Base-by-base conservation (phyloP, 2,329 filamentous ascomycete species). In the Alternaria sp. region DNA sequence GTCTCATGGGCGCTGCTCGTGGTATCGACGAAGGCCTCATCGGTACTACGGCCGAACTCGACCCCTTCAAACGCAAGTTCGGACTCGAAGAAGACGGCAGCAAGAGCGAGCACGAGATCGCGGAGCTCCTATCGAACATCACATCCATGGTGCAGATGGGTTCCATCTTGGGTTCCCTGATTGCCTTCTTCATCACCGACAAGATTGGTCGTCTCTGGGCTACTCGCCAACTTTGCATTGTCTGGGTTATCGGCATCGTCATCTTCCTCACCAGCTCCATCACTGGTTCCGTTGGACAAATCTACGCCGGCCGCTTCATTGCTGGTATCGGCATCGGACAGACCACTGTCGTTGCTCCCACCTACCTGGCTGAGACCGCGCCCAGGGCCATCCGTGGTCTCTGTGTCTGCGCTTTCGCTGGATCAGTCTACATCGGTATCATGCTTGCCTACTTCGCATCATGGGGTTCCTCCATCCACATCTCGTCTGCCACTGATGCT, bases 21-120 rank as follows among this genome's bases (percentile, higher is more conserved):
- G 92, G 92, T 70, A 80, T 93, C n/a, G 92, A 95, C 67, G 92
- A 95, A 79, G 92, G 92, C 63, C 84, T 95, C 62, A 93, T 93
- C 67, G 88, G 86, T 9, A 91, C 90, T 1, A 90, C 90, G 13
- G 89, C 77, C 3, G 73, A 77, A 45, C 72, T 80, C 11, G 51
- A 66, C 1, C 79, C 79, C 3, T 81, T 81, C 65, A 70, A 66
- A 43, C 69, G 69, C 40, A 78, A 78, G 58, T 81, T 79, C 50
- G 78, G 79, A n/a, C 73, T 81, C 7, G 67, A 78, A 11, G 67
- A 78, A 13, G 76, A 79, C 53, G 59, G 64, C 0, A 53, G 40
- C 21, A 76, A 76, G 56, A 75, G 68, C 36, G 52, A 71, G 40
- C 70, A 77, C 45, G 74, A 78, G 4, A 62, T 68, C 11, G 79